Base-by-base conservation (phyloP, 2,329 filamentous ascomycete genomes). In the Rhynchosporium graminicola region DNA sequence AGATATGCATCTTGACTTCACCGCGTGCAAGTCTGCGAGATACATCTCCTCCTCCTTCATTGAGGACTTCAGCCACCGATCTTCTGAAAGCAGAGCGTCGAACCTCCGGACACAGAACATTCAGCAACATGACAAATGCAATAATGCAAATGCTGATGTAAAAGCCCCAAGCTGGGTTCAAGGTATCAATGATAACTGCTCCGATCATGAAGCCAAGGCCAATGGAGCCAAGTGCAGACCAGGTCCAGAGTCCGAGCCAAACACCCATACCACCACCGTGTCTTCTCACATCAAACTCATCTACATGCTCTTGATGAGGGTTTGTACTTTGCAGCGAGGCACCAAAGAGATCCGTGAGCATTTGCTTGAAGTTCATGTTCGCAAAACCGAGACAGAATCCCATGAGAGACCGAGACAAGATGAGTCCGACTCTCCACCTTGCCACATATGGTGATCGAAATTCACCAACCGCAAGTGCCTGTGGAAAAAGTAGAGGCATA, bases 211-310 rank as follows among this genome's bases (percentile, higher is more conserved):
- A 93, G 0, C 90, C 90, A 43, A 91, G 72, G 0, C 86, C 84
- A 28, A 92, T 80, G 28, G 88, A 90, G 5, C 87, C 88, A 69
- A 90, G 85, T 75, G 85, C 90, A 72, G 88, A 90, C 85, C 87
- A 93, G 0, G 87, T 87, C 88, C 89, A 92, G 60, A 90, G 80
- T 1, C 88, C 88, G 9, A 92, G 79, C 90, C 90, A 93, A n/a
- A 90, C 78, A 0, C 90, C 90, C 78, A 92, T 87, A 0, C 90
- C 90, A 12, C 90, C 89, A 7, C 90, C 90, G 70, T 92, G 88
- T 46, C 89, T 81, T 60, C 90, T 83, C 20, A 89, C 83, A 73
- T 92, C 90, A 68, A 84, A 84, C 12, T 82, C 76, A 62, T 87
- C 82, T 1, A 89, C 86, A 26, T 89, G 77, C 70, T 91, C 89